These are phyloP conservation scores for Ramalina intermedia DNA, from an alignment of 495 filamentous ascomycete species.

Conservation along the genomic window DNA sequence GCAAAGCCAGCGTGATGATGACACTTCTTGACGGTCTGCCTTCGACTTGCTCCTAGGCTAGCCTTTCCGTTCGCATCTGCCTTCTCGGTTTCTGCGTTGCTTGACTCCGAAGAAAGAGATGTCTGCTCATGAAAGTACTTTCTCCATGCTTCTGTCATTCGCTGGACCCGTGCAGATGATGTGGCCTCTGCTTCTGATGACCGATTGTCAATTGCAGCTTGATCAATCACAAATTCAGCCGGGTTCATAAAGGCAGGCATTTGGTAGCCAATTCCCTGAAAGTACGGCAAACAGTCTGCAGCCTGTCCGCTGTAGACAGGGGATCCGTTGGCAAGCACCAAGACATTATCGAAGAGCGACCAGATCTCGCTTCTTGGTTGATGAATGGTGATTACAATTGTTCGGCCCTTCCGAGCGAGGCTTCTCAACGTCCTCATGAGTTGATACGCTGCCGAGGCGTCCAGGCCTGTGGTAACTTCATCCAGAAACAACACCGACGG, in stretches of 20 bases:
- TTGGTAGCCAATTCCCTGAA: conserved; percentile 36
- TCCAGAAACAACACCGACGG: conserved; percentile 62
- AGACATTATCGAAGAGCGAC: conserved; percentile 54
- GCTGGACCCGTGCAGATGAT: conserved; percentile 39
- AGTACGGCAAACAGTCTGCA: conserved; percentile 40
- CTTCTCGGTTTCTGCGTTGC: not conserved
- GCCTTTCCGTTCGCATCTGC: not conserved
- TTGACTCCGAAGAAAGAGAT: conserved; percentile 6
- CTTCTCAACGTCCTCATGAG: conserved; percentile 52
- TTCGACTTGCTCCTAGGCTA: not conserved
- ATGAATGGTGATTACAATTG: conserved; percentile 58
- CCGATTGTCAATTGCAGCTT: conserved; percentile 55
- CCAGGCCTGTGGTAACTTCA: conserved; percentile 61
- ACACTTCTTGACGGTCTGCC: not conserved
- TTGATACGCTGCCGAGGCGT: conserved; percentile 63
- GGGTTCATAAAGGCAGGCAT: conserved; percentile 58
- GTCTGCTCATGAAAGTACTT: conserved; percentile 10
- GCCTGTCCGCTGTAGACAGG: conserved; percentile 48
- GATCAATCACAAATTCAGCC: conserved; percentile 57
- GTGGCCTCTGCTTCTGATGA: conserved; percentile 42
- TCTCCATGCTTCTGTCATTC: conserved; percentile 40
- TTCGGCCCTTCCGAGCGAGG: conserved; percentile 50
- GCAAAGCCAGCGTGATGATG: conserved; percentile 31
- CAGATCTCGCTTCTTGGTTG: conserved; percentile 64
- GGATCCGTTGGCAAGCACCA: conserved; percentile 47